These are phyloP conservation scores for Pseudonitzschia pungens DNA, from an alignment of 108 stramenopile genomes.

Conservation along the genomic window DNA sequence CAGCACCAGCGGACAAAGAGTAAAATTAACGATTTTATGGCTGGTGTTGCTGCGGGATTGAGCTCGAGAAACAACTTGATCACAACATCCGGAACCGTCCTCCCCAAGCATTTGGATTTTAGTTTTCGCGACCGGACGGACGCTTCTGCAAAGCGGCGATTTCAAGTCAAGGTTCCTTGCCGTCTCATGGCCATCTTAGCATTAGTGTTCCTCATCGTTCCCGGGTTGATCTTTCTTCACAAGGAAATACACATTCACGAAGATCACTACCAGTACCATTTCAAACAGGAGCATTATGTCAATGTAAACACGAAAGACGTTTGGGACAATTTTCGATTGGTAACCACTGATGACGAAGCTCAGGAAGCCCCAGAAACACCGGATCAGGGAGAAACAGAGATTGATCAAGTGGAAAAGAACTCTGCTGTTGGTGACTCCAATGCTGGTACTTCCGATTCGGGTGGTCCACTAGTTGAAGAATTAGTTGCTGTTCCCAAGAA, in stretches of 20 bases:
- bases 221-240: slow-evolving; percentile 31
- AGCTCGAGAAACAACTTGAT: neutral
- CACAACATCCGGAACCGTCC: neutral
- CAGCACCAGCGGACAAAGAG: neutral
- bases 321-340: neutral
- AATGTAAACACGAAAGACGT: slow-evolving; percentile 25
- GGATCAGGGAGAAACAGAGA: neutral
- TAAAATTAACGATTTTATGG: neutral
- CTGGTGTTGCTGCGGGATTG: neutral
- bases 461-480: neutral
- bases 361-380: neutral
- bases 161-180: slow-evolving; percentile 39
- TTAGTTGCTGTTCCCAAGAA: neutral
- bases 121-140: slow-evolving; percentile 11
- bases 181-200: slow-evolving; percentile 29
- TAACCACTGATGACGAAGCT: neutral
- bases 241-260: slow-evolving; percentile 38
- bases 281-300: slow-evolving; percentile 24
- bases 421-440: neutral
- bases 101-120: slow-evolving; percentile 10
- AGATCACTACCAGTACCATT: slow-evolving; percentile 24
- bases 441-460: neutral
- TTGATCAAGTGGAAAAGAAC: neutral
- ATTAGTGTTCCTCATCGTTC: slow-evolving; percentile 37
- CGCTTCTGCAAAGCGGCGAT: slow-evolving; percentile 21